These are phyloP conservation scores for Protoeuglena noctilucae DNA, from an alignment of 139 green algal species.

Conservation along the genomic window DNA sequence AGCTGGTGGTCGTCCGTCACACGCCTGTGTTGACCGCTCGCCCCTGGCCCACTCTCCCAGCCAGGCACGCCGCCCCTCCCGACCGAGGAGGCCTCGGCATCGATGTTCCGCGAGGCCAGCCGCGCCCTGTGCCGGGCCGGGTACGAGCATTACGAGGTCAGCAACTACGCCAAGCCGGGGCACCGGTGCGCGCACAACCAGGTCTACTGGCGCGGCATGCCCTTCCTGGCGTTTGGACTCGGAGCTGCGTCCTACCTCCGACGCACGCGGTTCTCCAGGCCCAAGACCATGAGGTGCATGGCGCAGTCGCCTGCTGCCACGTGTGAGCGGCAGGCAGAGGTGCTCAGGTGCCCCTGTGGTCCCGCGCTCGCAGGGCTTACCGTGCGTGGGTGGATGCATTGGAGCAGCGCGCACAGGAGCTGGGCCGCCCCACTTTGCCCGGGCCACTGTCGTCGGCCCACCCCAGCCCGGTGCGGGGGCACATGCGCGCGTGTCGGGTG, in stretches of 20 bases:
- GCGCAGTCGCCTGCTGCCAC: not conserved
- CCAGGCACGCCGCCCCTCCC: slow-evolving; percentile 10
- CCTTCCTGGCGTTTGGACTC: slow-evolving; percentile 79
- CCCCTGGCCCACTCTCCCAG: slow-evolving; percentile 41
- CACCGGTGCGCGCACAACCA: slow-evolving; percentile 73
- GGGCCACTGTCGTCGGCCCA: not conserved
- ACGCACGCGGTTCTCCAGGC: slow-evolving; percentile 46
- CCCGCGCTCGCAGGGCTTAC: too few relatives aligned
- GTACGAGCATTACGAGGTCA: slow-evolving; percentile 90
- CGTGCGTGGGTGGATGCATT: slow-evolving; percentile 17
- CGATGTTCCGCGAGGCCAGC: slow-evolving; percentile 60
- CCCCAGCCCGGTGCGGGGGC: too few relatives aligned
- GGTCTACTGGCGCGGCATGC: slow-evolving; percentile 61
- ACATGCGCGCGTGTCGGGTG: too few relatives aligned
- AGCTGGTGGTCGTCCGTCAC: too few relatives aligned
- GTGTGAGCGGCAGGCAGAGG: not conserved
- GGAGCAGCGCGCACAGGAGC: not conserved
- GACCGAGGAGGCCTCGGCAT: slow-evolving; percentile 9
- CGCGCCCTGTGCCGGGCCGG: slow-evolving; percentile 36
- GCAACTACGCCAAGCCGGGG: slow-evolving; percentile 67
- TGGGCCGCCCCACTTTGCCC: not conserved
- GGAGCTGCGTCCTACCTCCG: slow-evolving; percentile 63
- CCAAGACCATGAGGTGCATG: slow-evolving; percentile 27
- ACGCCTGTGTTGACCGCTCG: too few relatives aligned
- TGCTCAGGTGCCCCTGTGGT: too few relatives aligned